Conservation (phyloP, 495 filamentous ascomycete species). For the Acidiella bohemica region DNA sequence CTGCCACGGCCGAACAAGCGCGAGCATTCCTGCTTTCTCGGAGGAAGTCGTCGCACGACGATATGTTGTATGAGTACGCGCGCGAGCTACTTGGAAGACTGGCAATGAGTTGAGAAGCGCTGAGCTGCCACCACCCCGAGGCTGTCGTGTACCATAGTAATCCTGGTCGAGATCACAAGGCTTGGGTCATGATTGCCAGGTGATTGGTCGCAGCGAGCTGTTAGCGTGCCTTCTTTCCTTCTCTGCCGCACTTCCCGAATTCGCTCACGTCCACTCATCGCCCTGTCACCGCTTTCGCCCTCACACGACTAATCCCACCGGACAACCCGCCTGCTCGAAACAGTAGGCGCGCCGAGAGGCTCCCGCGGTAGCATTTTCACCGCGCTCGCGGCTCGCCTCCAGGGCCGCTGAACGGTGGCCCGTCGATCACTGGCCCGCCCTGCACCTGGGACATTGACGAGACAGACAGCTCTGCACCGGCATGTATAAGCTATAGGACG, state of each 20-base stretch:
- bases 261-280: conserved; percentile 6
- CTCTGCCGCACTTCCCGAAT: no score
- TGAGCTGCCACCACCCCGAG: no score
- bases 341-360: conserved; percentile 3
- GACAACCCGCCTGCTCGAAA: conserved; percentile 2
- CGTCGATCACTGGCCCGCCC: conserved; percentile 4
- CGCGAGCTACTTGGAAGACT: conserved; percentile 10
- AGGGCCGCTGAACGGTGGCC: conserved; percentile 1
- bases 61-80: conserved; percentile 14
- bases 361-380: not conserved
- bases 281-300: no score
- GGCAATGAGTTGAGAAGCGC: conserved; percentile 2
- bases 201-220: no score
- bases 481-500: conserved; percentile 1
- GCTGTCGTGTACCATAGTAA: no score
- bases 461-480: not conserved
- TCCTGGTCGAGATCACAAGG: no score
- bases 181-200: no score
- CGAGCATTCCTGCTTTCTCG: no score
- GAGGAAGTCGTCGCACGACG: not conserved
- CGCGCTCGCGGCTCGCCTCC: not conserved
- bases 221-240: no score
- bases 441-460: no score
- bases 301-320: no score
- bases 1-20: no score